phyloP scores from a whole-genome alignment of 2,329 filamentous ascomycete genomes.

The Penicillium sp. region DNA sequence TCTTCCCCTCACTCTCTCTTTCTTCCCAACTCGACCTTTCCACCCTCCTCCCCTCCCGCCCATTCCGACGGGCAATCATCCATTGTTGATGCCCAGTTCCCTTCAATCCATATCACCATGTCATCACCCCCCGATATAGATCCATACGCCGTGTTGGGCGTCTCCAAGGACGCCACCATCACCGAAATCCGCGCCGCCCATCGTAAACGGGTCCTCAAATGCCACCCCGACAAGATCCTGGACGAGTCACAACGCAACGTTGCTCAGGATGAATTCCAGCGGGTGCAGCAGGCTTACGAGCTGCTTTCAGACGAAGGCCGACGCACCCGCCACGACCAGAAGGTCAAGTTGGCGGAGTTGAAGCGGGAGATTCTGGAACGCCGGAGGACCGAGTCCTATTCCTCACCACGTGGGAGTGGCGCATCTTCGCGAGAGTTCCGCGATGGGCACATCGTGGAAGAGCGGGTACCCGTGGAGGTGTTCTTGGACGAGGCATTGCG shows the following conservation, averaged over 20 bases:
- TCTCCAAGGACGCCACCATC: slow-evolving; percentile 67
- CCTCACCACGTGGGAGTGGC: slow-evolving; percentile 22
- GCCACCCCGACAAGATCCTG: slow-evolving; percentile 88
- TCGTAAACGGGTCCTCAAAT: slow-evolving; percentile 81
- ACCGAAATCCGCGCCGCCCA: slow-evolving; percentile 74
- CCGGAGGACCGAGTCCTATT: slow-evolving; percentile 25
- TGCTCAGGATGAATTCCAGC: slow-evolving; percentile 86
- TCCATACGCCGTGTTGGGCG: slow-evolving; percentile 74
- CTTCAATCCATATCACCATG: slow-evolving; percentile 21
- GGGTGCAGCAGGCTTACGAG: slow-evolving; percentile 90
- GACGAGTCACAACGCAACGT: slow-evolving; percentile 70
- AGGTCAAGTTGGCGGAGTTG: slow-evolving; percentile 64
- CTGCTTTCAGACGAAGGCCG: slow-evolving; percentile 74
- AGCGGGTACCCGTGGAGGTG: slow-evolving; percentile 39
- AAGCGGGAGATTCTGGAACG: slow-evolving; percentile 56
- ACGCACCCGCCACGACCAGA: slow-evolving; percentile 73
- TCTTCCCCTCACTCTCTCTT: slow-evolving; percentile 15
- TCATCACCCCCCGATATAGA: slow-evolving; percentile 52
- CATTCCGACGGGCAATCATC: slow-evolving; percentile 15
- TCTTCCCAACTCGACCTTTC: slow-evolving; percentile 5
- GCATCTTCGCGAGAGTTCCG: slow-evolving; percentile 39
- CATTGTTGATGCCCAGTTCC: slow-evolving; percentile 7
- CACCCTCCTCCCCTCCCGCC: slow-evolving; percentile 7
- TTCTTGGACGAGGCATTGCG: slow-evolving; percentile 40
- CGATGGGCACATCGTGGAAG: slow-evolving; percentile 45